phyloP scores from a whole-genome alignment of 2,329 filamentous ascomycete genomes.

The Aspergillus vadensis region DNA sequence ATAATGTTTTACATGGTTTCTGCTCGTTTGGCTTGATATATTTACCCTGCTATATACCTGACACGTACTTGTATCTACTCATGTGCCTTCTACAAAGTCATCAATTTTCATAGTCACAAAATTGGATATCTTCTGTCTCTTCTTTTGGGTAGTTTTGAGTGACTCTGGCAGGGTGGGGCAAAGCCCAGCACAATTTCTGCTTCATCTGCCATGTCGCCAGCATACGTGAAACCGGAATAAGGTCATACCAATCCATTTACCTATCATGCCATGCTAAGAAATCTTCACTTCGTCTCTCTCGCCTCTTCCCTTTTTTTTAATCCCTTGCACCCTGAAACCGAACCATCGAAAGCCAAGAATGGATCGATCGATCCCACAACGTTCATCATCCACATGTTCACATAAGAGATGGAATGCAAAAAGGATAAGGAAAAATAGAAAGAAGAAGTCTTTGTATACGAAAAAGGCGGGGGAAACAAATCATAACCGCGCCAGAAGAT shows the following conservation, averaged over 20 bases:
- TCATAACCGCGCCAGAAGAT: slow-evolving; percentile 13
- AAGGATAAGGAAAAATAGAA: slow-evolving; percentile 7
- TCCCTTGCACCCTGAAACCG: not conserved
- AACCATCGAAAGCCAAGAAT: not conserved
- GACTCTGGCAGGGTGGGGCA: not conserved
- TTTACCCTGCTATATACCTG: slow-evolving; percentile 3
- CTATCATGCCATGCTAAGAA: slow-evolving; percentile 31
- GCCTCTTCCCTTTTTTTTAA: slow-evolving; percentile 5
- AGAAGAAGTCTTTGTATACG: slow-evolving; percentile 23
- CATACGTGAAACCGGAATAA: not conserved
- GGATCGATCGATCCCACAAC: not conserved
- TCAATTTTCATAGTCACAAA: not conserved
- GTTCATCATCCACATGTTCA: slow-evolving; percentile 20
- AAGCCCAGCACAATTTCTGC: not conserved
- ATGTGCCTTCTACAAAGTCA: not conserved
- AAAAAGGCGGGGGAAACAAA: slow-evolving; percentile 7
- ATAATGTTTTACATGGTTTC: too few relatives aligned
- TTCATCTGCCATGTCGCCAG: not conserved
- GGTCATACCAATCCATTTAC: slow-evolving; percentile 32
- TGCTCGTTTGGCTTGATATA: not conserved
- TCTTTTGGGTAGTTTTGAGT: not conserved
- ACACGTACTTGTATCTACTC: not conserved
- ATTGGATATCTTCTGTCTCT: not conserved
- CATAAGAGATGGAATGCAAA: slow-evolving; percentile 5
- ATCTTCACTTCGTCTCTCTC: slow-evolving; percentile 22